Percentiles rank a stretch among this genome's conserved stretches.
These are phyloP conservation scores for Secale cereale DNA, from an alignment of 176 grass and related monocot genomes.

Conservation along the genomic window DNA sequence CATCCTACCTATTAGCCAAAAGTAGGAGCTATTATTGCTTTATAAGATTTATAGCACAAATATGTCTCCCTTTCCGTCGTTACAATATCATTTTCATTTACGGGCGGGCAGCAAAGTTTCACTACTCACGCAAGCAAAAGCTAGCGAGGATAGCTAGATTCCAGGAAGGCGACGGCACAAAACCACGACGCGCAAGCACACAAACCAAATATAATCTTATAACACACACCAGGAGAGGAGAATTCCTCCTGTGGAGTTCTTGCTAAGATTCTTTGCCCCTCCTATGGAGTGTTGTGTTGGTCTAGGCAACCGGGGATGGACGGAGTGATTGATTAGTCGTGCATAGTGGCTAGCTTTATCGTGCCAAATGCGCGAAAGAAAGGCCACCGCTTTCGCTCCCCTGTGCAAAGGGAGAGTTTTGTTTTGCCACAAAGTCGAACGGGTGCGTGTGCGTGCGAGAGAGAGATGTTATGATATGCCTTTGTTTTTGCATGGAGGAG, in stretches of 20 bases:
- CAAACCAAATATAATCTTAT: neutral
- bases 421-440: conserved; percentile 34
- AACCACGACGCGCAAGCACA: neutral
- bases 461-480: neutral
- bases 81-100: neutral
- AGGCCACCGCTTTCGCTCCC: conserved; percentile 14
- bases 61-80: neutral
- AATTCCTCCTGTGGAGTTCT: conserved; percentile 9
- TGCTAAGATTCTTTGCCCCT: conserved; percentile 37
- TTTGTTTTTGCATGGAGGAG: conserved; percentile 32
- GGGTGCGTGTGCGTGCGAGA: neutral
- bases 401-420: conserved; percentile 9
- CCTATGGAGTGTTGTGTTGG: neutral
- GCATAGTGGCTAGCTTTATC: conserved; percentile 4
- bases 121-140: conserved; percentile 16
- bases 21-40: neutral
- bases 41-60: neutral
- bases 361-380: conserved; percentile 6
- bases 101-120: conserved; percentile 3
- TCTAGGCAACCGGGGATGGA: conserved; percentile 5
- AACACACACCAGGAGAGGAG: neutral
- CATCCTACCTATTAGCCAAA: neutral
- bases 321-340: neutral
- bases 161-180: conserved; percentile 15
- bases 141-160: neutral